Percentiles rank a stretch among this genome's conserved stretches.
These are phyloP conservation scores for Aurantiochytrium sp. DNA, from an alignment of 108 stramenopile species.

Conservation along the genomic window DNA sequence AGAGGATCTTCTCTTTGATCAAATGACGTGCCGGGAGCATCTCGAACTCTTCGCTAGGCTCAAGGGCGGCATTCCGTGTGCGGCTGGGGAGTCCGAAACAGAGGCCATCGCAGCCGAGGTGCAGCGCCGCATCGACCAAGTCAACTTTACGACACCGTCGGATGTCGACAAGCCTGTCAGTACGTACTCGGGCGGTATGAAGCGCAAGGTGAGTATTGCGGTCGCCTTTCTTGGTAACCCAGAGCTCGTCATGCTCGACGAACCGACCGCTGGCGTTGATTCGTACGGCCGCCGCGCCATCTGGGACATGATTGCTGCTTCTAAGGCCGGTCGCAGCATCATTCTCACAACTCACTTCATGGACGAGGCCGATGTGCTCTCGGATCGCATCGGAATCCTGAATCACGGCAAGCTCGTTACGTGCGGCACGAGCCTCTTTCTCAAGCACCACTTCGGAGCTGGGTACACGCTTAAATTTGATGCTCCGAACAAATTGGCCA, in stretches of 20 bases:
- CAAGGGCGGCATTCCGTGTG: conserved; percentile 35
- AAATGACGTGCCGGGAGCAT: conserved; percentile 70
- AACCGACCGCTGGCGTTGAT: conserved; percentile 79
- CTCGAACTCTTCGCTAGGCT: conserved; percentile 65
- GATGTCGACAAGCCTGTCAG: conserved; percentile 35
- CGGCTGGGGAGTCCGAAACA: background rate
- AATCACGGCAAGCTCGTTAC: conserved; percentile 75
- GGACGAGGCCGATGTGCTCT: conserved; percentile 77
- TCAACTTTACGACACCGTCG: conserved; percentile 24
- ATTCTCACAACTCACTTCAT: conserved; percentile 69
- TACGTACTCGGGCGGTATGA: conserved; percentile 67
- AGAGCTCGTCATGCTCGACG: conserved; percentile 65
- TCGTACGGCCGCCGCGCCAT: conserved; percentile 54
- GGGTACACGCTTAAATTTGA: background rate
- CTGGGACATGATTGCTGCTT: conserved; percentile 31
- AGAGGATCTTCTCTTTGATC: conserved; percentile 69
- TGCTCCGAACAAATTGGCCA: background rate
- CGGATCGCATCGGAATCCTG: conserved; percentile 94
- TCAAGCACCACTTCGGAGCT: conserved; percentile 32
- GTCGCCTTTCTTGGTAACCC: conserved; percentile 69
- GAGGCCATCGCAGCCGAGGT: background rate
- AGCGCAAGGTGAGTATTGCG: conserved; percentile 69
- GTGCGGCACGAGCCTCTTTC: conserved; percentile 73
- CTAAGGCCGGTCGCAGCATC: conserved; percentile 28
- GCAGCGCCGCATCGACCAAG: conserved; percentile 18